Evolutionary conservation across 2,329 filamentous ascomycete genomes (phyloP).

Genomic region (Pseudonectria buxi): DNA sequence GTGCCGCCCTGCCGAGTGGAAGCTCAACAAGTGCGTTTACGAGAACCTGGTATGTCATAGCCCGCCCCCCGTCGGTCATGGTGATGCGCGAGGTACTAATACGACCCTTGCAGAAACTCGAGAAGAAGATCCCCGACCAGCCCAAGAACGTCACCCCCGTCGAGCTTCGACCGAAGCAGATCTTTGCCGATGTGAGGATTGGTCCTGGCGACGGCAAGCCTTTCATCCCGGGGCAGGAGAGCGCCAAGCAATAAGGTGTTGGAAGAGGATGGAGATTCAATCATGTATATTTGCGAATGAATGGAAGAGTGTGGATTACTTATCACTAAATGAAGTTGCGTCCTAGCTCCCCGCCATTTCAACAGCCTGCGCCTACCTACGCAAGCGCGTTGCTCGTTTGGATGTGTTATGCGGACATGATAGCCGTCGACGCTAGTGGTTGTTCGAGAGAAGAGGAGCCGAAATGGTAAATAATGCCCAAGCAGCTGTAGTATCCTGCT

Average conservation of each 20-base stretch:
- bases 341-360: slow-evolving; percentile 2
- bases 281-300: slow-evolving; percentile 27
- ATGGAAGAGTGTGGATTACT: slow-evolving; percentile 19
- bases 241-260: slow-evolving; percentile 29
- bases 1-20: slow-evolving; percentile 81
- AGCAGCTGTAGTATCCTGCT: too few relatives aligned
- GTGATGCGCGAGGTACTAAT: slow-evolving; percentile 3
- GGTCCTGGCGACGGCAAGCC: slow-evolving; percentile 37
- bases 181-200: slow-evolving; percentile 50
- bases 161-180: slow-evolving; percentile 61
- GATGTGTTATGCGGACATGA: too few relatives aligned
- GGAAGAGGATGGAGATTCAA: slow-evolving; percentile 9
- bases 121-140: slow-evolving; percentile 72
- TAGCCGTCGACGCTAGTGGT: too few relatives aligned
- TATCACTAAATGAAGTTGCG: slow-evolving; percentile 8
- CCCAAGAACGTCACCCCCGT: slow-evolving; percentile 65
- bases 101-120: slow-evolving; percentile 55
- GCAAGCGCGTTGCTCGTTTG: too few relatives aligned
- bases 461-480: too few relatives aligned
- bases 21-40: slow-evolving; percentile 90
- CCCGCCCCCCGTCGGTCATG: not conserved
- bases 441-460: too few relatives aligned
- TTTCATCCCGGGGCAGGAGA: slow-evolving; percentile 29
- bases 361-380: too few relatives aligned
- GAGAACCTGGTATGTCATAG: slow-evolving; percentile 74